Evolutionary conservation across 2,329 filamentous ascomycete genomes (phyloP).

Genomic region (Claviceps pusilla): DNA sequence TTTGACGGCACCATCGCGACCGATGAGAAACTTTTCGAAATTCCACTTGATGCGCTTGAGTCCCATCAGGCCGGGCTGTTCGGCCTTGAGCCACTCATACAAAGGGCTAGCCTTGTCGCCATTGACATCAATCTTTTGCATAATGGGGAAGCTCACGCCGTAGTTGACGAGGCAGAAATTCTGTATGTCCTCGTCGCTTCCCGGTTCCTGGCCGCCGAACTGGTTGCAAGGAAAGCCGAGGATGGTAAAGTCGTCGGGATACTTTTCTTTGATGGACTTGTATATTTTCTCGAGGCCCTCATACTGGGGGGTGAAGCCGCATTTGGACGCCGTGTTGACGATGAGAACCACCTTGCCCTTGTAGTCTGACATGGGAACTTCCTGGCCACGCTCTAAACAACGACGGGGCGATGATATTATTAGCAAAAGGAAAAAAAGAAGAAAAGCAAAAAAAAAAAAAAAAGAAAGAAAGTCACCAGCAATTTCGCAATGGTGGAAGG

Average conservation of each 20-base stretch:
- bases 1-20: slow-evolving; percentile 72
- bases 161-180: slow-evolving; percentile 86
- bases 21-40: slow-evolving; percentile 95
- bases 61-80: slow-evolving; percentile 72
- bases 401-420: slow-evolving; percentile 6
- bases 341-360: slow-evolving; percentile 87
- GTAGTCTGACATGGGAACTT: slow-evolving; percentile 55
- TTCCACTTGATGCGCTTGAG: slow-evolving; percentile 96
- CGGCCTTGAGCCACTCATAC: slow-evolving; percentile 49
- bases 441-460: no score
- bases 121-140: slow-evolving; percentile 90
- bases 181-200: slow-evolving; percentile 66
- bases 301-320: slow-evolving; percentile 96
- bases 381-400: slow-evolving; percentile 39
- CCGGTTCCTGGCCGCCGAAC: slow-evolving; percentile 83
- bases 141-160: slow-evolving; percentile 74
- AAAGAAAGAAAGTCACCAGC: background rate
- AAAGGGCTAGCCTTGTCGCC: slow-evolving; percentile 60
- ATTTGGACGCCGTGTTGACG: slow-evolving; percentile 97
- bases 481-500: background rate
- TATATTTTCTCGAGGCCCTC: slow-evolving; percentile 81
- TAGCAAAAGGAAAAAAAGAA: background rate
- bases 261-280: slow-evolving; percentile 53
- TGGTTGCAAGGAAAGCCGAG: slow-evolving; percentile 98
- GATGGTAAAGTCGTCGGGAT: slow-evolving; percentile 67